These are phyloP conservation scores for Xylaria arbuscula DNA, from an alignment of 2,329 filamentous ascomycete genomes.

Conservation along the genomic window DNA sequence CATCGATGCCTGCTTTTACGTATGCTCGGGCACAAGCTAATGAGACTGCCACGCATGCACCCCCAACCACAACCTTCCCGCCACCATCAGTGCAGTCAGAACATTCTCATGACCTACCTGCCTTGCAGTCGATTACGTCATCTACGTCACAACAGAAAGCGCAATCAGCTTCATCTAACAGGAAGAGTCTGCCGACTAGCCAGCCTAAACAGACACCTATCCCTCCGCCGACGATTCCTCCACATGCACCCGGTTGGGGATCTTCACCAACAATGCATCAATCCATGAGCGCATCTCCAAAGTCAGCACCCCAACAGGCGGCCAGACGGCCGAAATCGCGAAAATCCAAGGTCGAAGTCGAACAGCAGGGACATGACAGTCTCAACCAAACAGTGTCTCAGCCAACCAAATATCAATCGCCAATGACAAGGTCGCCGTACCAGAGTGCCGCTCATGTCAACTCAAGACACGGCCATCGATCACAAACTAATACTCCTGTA, in stretches of 20 bases:
- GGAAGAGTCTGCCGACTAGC: slow-evolving; percentile 42
- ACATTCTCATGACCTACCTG: slow-evolving; percentile 30
- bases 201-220: slow-evolving; percentile 44
- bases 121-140: slow-evolving; percentile 26
- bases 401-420: slow-evolving; percentile 47
- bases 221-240: slow-evolving; percentile 39
- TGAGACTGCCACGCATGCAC: slow-evolving; percentile 32
- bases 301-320: slow-evolving; percentile 38
- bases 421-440: slow-evolving; percentile 46
- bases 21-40: slow-evolving; percentile 40
- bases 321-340: slow-evolving; percentile 42
- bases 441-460: slow-evolving; percentile 43
- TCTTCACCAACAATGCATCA: slow-evolving; percentile 38
- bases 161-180: slow-evolving; percentile 31
- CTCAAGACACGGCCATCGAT: slow-evolving; percentile 46
- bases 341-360: slow-evolving; percentile 41
- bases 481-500: slow-evolving; percentile 47
- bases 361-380: slow-evolving; percentile 38
- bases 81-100: slow-evolving; percentile 31
- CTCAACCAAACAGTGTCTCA: slow-evolving; percentile 43
- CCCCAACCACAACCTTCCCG: slow-evolving; percentile 35
- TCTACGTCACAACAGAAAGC: slow-evolving; percentile 32
- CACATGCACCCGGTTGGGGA: slow-evolving; percentile 41
- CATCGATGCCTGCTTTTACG: slow-evolving; percentile 27
- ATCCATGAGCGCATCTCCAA: slow-evolving; percentile 39